A percentile compares a stretch with the other conserved stretches of the same genome.
phyloP scores from a whole-genome alignment of 2,329 filamentous ascomycete genomes.

The Chlorencoelia australis region DNA sequence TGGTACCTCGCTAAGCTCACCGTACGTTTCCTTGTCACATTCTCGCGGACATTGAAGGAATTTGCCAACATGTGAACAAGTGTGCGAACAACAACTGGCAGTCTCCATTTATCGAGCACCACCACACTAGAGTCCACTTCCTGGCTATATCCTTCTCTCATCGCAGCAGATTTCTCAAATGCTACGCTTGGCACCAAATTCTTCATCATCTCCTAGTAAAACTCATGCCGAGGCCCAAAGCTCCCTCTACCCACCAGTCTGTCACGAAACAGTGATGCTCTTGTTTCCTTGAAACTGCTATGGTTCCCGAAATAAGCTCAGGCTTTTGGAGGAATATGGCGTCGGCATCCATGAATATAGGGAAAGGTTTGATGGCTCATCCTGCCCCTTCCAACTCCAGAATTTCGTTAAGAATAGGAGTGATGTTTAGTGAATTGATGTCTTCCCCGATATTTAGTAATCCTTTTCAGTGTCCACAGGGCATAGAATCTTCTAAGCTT shows the following conservation, averaged over 20 bases:
- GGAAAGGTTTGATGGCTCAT: slow-evolving; percentile 35
- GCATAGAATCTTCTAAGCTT: too few relatives aligned
- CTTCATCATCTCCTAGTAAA: slow-evolving; percentile 31
- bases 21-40: slow-evolving; percentile 32
- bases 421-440: slow-evolving; percentile 8
- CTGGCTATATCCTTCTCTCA: slow-evolving; percentile 3
- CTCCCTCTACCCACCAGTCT: slow-evolving; percentile 19
- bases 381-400: not conserved
- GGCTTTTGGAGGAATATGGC: slow-evolving; percentile 32
- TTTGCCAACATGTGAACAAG: slow-evolving; percentile 38
- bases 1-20: slow-evolving; percentile 30
- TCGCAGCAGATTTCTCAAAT: slow-evolving; percentile 2
- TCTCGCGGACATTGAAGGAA: slow-evolving; percentile 29
- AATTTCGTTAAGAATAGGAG: slow-evolving; percentile 3
- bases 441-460: too few relatives aligned
- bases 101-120: slow-evolving; percentile 32
- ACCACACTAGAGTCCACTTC: slow-evolving; percentile 8
- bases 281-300: slow-evolving; percentile 25
- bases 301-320: slow-evolving; percentile 25
- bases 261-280: slow-evolving; percentile 33
- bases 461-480: too few relatives aligned
- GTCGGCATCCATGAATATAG: slow-evolving; percentile 32
- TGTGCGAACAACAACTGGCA: slow-evolving; percentile 30
- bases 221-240: slow-evolving; percentile 29
- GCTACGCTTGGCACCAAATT: slow-evolving; percentile 21